Evolutionary conservation across 1,139 yeast genomes (phyloP), one percentile per base, ranked within the genome.

Genomic region (Diutina ranongensis): DNA sequence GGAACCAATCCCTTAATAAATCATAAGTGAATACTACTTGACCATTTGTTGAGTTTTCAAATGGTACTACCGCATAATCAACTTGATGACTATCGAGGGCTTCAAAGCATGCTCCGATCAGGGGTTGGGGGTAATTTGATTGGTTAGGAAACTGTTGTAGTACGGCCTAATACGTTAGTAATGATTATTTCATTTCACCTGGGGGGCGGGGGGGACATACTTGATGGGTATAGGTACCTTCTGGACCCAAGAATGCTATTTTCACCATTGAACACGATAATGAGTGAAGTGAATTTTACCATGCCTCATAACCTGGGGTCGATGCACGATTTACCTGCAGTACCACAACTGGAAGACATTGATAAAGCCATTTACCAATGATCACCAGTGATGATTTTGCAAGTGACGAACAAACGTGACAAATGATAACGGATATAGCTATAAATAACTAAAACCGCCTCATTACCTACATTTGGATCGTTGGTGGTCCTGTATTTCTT

Each of bases 11-110:
- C 50, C 95, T 67, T 33, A 89, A 67, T 16, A 87, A 66, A 58
- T 88, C 96, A 57, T 85, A 80, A 0, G 96, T 86, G 58, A 80
- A 78, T 1, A 82, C 83, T 3, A 92, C 98, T 54, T 84, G 92
- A 0, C 98, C 98, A 59, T 92, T 92, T 8, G 97, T 84, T 3
- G 97, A 87, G 63, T 92, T 92, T 57, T 89, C 97, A 54, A 86
- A 76, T 1, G 98, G 98, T 0, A 92, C 84, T n/a, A 88, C 83
- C 0, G 94, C 80, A 56, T 69, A 82, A 48, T 80, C 83, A 19
- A 80, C 80, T 13, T 63, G 63, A 15, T 65, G 61, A 1, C 65
- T 55, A 44, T 71, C 62, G 20, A 83, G 63, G 1, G 66, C 62
- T 45, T 71, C 67, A 58, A 89, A 84, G 58, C 96, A 89, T 36